Evolutionary conservation across 2,329 filamentous ascomycete species (phyloP).

Genomic region (Paecilomyces dactylethromorphus): DNA sequence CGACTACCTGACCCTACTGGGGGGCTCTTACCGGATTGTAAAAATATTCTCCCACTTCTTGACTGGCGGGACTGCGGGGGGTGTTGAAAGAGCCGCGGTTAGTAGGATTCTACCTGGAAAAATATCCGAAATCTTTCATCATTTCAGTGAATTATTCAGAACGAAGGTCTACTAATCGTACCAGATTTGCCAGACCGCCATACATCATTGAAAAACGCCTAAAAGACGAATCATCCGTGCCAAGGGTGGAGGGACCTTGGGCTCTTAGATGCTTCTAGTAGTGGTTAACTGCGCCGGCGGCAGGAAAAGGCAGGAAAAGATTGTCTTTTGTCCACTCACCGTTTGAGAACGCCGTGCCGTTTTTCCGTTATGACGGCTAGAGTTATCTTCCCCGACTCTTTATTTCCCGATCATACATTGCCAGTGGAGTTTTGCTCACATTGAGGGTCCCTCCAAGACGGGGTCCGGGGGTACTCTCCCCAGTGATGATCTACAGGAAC

Average conservation of each 20-base stretch:
- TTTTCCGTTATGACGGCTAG: background rate
- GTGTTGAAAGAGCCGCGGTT: background rate
- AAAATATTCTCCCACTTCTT: background rate
- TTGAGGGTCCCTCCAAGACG: background rate
- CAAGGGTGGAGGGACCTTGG: background rate
- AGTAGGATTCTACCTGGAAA: background rate
- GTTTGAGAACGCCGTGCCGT: background rate
- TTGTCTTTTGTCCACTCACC: background rate
- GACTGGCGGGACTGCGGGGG: background rate
- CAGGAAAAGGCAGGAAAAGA: background rate
- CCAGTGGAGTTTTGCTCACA: background rate
- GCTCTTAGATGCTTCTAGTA: background rate
- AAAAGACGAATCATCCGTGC: background rate
- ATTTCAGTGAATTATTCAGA: background rate
- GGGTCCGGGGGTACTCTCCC: background rate
- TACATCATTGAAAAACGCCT: background rate
- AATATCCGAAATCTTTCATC: background rate
- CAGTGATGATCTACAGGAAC: background rate
- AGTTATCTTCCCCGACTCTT: background rate
- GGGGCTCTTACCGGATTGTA: background rate
- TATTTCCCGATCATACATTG: background rate
- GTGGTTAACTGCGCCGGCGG: background rate
- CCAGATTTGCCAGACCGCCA: background rate
- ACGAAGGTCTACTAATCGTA: background rate
- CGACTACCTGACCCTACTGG: background rate